A percentile compares a stretch with the other conserved stretches of the same genome.
Evolutionary conservation across 495 filamentous ascomycete species (phyloP).

Genomic region (Podospora conica): DNA sequence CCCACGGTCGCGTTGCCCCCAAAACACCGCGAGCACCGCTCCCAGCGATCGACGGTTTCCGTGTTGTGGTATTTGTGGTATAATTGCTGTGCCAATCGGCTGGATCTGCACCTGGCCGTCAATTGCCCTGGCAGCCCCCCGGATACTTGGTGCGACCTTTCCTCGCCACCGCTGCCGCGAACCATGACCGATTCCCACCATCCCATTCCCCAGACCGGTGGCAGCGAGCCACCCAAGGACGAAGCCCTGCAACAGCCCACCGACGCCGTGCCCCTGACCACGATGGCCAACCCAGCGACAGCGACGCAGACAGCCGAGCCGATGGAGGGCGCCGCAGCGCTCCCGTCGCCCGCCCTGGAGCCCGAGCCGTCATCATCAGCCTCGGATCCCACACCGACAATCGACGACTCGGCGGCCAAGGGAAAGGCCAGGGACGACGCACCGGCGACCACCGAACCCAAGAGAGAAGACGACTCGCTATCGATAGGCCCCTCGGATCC

Average conservation of each 20-base stretch:
- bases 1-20: not conserved
- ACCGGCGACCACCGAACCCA: constrained; percentile 21
- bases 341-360: constrained; percentile 8
- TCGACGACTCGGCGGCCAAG: not conserved
- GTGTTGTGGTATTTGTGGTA: not conserved
- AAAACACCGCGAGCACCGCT: not conserved
- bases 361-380: not conserved
- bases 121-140: not conserved
- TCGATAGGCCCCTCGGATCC: constrained; percentile 39
- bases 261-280: constrained; percentile 16
- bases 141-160: not conserved
- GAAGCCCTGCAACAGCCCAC: constrained; percentile 13
- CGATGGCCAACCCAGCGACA: constrained; percentile 7
- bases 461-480: constrained; percentile 30
- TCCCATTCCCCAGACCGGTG: not conserved
- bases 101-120: not conserved
- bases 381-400: not conserved
- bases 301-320: constrained; percentile 1
- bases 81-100: not conserved
- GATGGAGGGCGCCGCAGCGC: not conserved
- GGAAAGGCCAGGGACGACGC: constrained; percentile 33
- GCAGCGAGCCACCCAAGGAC: not conserved
- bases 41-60: not conserved
- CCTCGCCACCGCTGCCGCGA: not conserved
- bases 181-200: constrained; percentile 15